phyloP scores from a whole-genome alignment of 495 filamentous ascomycete genomes.

The Podospora didyma region DNA sequence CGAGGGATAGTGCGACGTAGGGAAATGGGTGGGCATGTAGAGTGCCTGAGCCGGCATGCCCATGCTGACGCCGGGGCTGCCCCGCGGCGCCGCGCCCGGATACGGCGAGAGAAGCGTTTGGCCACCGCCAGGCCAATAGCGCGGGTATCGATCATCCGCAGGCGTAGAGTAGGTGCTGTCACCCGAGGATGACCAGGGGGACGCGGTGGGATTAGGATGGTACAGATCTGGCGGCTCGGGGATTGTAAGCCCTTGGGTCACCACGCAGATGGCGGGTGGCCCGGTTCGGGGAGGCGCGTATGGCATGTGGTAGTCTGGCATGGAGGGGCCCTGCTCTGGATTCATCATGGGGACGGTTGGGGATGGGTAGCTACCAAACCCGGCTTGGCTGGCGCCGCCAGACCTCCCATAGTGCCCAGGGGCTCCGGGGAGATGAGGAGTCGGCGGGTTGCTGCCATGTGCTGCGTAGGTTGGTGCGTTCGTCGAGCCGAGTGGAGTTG shows the following conservation, averaged over 20 bases:
- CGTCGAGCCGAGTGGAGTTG: slow-evolving; percentile 11
- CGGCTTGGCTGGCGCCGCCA: neutral
- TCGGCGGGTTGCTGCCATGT: neutral
- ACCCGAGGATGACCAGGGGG: slow-evolving; percentile 42
- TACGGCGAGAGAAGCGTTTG: slow-evolving; percentile 24
- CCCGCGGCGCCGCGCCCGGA: slow-evolving; percentile 16
- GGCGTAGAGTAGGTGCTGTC: slow-evolving; percentile 48
- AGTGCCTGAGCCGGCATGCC: slow-evolving; percentile 14
- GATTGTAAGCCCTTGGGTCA: slow-evolving; percentile 17
- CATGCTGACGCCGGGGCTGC: slow-evolving; percentile 16
- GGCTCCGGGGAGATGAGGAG: neutral
- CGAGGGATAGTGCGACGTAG: neutral
- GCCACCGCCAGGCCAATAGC: slow-evolving; percentile 10
- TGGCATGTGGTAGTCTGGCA: neutral
- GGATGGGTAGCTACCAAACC: slow-evolving; percentile 4
- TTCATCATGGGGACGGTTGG: neutral
- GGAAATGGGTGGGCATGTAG: slow-evolving; percentile 17
- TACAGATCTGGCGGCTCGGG: slow-evolving; percentile 22
- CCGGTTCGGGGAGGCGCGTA: slow-evolving; percentile 17
- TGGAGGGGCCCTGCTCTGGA: too few species aligned
- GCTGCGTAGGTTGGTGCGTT: slow-evolving; percentile 9
- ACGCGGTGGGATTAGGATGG: slow-evolving; percentile 37
- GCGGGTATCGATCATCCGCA: slow-evolving; percentile 6
- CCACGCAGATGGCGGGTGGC: slow-evolving; percentile 13
- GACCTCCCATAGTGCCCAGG: too few species aligned